Percentiles rank a stretch among this genome's conserved stretches.
Conservation (phyloP, 2,329 filamentous ascomycete genomes). For the Aspergillus nomiae region DNA sequence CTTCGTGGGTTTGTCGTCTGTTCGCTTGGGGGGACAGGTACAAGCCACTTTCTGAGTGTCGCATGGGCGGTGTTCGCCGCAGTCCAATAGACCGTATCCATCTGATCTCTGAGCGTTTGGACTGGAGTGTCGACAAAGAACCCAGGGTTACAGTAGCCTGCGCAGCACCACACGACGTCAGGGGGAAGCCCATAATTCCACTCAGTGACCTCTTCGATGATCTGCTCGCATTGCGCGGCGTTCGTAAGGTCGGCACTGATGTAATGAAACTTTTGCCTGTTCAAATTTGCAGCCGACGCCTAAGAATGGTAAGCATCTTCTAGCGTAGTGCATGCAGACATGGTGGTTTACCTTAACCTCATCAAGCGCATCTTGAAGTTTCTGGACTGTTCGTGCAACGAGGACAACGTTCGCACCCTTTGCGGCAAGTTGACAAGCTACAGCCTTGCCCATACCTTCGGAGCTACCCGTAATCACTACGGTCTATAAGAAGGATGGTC, state of each 20-base stretch:
- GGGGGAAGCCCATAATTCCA: conserved; percentile 77
- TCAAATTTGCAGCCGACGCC: conserved; percentile 65
- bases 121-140: conserved; percentile 77
- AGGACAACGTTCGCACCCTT: conserved; percentile 88
- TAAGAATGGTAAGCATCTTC: conserved; percentile 37
- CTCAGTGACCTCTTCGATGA: conserved; percentile 70
- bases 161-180: conserved; percentile 90
- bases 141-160: conserved; percentile 71
- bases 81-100: conserved; percentile 92
- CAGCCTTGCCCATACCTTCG: conserved; percentile 83
- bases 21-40: conserved; percentile 32
- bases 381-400: conserved; percentile 73
- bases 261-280: conserved; percentile 75
- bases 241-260: conserved; percentile 81
- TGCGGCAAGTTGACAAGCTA: conserved; percentile 71
- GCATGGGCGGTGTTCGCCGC: conserved; percentile 83
- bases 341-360: conserved; percentile 59
- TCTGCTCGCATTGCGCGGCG: conserved; percentile 66
- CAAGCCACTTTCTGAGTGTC: conserved; percentile 73
- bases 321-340: neutral
- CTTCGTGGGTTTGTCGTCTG: conserved; percentile 47
- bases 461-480: conserved; percentile 88
- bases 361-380: conserved; percentile 70
- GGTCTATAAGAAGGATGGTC: conserved; percentile 58
- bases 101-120: conserved; percentile 69